Evolutionary conservation across 805 yeast genomes (phyloP).

Genomic region (Starmerella geochares): DNA sequence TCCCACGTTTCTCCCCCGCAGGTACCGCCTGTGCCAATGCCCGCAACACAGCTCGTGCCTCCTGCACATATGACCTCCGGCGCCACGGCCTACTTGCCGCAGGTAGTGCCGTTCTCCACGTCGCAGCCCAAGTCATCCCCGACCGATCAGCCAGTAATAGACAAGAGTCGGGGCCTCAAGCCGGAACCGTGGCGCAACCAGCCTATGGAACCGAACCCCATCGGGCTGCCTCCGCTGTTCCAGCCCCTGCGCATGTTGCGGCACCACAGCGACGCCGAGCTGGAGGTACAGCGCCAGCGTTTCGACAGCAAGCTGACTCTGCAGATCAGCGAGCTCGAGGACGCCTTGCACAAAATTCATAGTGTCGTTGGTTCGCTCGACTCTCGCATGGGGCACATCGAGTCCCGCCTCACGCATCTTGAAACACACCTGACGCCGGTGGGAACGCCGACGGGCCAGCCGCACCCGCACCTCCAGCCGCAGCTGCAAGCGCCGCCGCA

Average conservation of each 20-base stretch:
- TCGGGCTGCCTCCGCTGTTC: constrained; percentile 4
- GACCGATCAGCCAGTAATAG: constrained; percentile 3
- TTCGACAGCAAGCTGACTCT: constrained; percentile 4
- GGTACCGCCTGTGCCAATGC: not conserved
- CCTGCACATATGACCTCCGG: constrained; percentile 3
- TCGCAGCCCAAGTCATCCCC: constrained; percentile 1
- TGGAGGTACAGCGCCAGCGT: constrained; percentile 4
- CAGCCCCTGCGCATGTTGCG: constrained; percentile 7
- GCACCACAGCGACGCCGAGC: constrained; percentile 7
- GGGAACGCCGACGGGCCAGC: not conserved
- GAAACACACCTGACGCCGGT: not conserved
- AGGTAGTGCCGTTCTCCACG: constrained; percentile 4
- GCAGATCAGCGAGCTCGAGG: constrained; percentile 4
- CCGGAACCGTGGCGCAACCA: constrained; percentile 5
- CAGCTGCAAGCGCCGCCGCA: not conserved
- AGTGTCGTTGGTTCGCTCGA: constrained; percentile 3
- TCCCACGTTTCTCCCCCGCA: constrained; percentile 1
- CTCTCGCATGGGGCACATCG: constrained; percentile 3
- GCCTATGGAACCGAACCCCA: constrained; percentile 8
- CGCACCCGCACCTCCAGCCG: not conserved
- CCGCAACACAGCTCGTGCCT: constrained; percentile 1
- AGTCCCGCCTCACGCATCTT: constrained; percentile 5
- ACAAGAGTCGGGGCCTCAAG: constrained; percentile 5
- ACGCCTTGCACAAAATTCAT: constrained; percentile 4
- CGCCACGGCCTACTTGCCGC: constrained; percentile 2